A percentile compares a stretch with the other conserved stretches of the same genome.
phyloP scores from a whole-genome alignment of 2,329 filamentous ascomycete genomes.

The Arthrobotrys sinensis region DNA sequence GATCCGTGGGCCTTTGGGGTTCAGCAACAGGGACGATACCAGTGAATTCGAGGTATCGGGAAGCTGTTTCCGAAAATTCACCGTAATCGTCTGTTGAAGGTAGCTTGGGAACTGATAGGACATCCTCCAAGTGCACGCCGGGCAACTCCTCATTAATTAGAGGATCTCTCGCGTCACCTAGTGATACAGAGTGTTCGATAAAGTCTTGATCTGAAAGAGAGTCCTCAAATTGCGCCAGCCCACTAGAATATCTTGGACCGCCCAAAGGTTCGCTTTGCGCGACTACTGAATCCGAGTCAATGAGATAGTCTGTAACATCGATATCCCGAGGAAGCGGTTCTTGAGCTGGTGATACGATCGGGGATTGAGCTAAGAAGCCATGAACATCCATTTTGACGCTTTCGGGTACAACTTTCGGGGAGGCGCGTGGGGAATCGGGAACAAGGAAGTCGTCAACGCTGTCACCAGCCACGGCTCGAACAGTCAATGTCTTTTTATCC shows the following conservation, averaged over 20 bases:
- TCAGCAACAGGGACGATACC: not conserved
- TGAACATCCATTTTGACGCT: not conserved
- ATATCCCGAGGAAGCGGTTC: not conserved
- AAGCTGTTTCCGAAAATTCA: not conserved
- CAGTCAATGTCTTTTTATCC: no score
- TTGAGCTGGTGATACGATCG: not conserved
- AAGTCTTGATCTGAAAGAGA: not conserved
- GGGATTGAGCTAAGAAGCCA: constrained; percentile 35
- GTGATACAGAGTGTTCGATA: not conserved
- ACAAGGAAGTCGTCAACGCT: constrained; percentile 29
- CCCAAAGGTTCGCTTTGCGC: not conserved
- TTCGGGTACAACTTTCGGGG: not conserved
- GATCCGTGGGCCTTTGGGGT: not conserved
- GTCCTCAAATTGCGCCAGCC: not conserved
- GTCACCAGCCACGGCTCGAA: not conserved
- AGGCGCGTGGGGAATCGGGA: not conserved
- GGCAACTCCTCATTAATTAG: not conserved
- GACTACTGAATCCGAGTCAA: constrained; percentile 10
- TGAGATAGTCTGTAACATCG: constrained; percentile 28
- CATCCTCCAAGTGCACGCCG: not conserved
- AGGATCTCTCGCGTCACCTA: no score
- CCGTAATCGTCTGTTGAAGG: not conserved
- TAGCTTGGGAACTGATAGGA: not conserved
- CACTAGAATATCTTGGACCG: not conserved
- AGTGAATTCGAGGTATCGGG: not conserved